Evolutionary conservation across 148 eudicot species (phyloP), one percentile per base, ranked within the genome.

Genomic region (Diospyros lotus): DNA sequence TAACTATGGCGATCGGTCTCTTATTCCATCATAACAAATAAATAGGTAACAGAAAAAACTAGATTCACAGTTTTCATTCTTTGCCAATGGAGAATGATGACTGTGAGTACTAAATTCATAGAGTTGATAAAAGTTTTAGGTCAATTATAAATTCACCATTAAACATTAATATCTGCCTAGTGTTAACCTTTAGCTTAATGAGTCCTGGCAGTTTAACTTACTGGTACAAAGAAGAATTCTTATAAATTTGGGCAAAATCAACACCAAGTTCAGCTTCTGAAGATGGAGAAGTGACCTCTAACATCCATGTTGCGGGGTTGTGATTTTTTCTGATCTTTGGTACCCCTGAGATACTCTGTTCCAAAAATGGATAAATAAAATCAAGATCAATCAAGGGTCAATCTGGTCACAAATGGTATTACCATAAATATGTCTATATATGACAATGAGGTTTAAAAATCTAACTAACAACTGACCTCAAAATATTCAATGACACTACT

Each of bases 251-350:
- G 15, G 89, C 86, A 77, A 94, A 88, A 80, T 94, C 91, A 55
- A 86, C 68, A 43, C 87, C 88, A 65, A 89, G 83, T 60, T 83
- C 85, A 63, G 84, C 75, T 88, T 94, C 98, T 73, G 89, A 55
- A 50, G 93, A 89, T 64, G 88, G 66, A 17, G 97, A 89, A 72
- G 91, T 89, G 83, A 94, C 89, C 74, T 94, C 97, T 62, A 94
- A 76, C 86, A 91, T 90, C 98, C 98, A 94, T 58, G 98, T 91
- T 52, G 98, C 93, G 43, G 98, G 98, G 75, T 94, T 94, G 77
- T 86, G 84, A 51, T 89, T 86, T 75, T 86, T 76, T 81, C 50
- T 83, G 65, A 89, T 89, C 80, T 82, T 88, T 62, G 93, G 88
- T 56, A 94, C 89, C 40, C 91, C 89, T 2, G 88, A 78, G 45